Conservation (phyloP, 2,329 filamentous ascomycete species). For the Didymella segeticola region DNA sequence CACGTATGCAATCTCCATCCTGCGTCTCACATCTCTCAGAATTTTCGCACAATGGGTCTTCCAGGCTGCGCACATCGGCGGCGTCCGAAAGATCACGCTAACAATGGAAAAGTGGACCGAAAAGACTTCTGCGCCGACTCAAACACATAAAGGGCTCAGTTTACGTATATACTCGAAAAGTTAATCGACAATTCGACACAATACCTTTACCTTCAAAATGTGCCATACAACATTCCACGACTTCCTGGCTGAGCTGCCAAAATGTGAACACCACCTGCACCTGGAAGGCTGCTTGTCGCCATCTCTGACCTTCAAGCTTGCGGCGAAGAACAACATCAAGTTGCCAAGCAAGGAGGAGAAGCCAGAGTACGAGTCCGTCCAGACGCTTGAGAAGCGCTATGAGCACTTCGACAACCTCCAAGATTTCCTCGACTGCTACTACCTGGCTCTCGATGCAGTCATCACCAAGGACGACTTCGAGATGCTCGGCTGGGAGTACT, state of each 20-base stretch:
- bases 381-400: constrained; percentile 69
- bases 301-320: constrained; percentile 72
- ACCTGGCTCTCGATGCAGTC: constrained; percentile 75
- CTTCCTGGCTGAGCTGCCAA: constrained; percentile 62
- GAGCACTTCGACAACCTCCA: constrained; percentile 72
- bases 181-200: neutral
- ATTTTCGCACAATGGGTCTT: constrained; percentile 4
- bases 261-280: constrained; percentile 84
- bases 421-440: constrained; percentile 82
- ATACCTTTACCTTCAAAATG: constrained; percentile 1
- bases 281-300: constrained; percentile 78
- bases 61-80: constrained; percentile 17
- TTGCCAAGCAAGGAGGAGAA: constrained; percentile 61
- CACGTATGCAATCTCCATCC: neutral
- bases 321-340: constrained; percentile 68
- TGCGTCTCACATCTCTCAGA: constrained; percentile 4
- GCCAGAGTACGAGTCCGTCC: constrained; percentile 67
- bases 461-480: constrained; percentile 72
- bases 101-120: constrained; percentile 16
- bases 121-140: constrained; percentile 12
- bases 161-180: neutral
- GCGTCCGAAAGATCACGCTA: constrained; percentile 17
- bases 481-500: constrained; percentile 74
- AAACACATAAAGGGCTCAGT: constrained; percentile 6
- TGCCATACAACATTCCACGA: constrained; percentile 22